These are phyloP conservation scores for Mucuna pruriens DNA, from an alignment of 306 rosid species.

Conservation along the genomic window DNA sequence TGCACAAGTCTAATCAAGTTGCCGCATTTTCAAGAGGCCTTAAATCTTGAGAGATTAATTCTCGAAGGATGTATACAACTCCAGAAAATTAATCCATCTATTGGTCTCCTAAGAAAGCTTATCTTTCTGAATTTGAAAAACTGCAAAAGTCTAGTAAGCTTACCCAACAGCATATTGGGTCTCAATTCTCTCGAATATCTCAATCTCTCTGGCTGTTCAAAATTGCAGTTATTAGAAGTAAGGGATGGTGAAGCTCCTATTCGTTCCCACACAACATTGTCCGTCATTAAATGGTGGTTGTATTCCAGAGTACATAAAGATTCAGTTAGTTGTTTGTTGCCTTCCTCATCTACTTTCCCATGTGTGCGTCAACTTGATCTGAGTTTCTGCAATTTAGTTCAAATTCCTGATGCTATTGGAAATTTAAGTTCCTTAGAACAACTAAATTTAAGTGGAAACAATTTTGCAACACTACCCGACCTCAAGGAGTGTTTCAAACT, in stretches of 20 bases:
- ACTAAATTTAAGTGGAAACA: not conserved
- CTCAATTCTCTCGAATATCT: constrained; percentile 15
- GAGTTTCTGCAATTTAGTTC: not conserved
- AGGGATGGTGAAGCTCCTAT: too few relatives aligned
- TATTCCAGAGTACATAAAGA: too few relatives aligned
- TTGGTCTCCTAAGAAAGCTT: not conserved
- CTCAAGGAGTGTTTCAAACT: not conserved
- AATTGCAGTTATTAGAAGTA: not conserved
- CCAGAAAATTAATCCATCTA: not conserved
- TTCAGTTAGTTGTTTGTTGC: not conserved
- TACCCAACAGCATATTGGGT: not conserved
- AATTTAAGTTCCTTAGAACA: not conserved
- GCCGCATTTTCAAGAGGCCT: not conserved
- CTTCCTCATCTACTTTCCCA: not conserved
- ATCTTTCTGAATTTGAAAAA: not conserved
- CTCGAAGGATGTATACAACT: not conserved
- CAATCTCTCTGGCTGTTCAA: not conserved
- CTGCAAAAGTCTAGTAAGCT: not conserved
- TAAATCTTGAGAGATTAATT: not conserved
- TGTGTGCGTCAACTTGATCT: not conserved
- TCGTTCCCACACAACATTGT: too few relatives aligned
- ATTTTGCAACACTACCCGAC: not conserved
- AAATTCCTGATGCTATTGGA: not conserved
- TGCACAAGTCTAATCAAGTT: not conserved
- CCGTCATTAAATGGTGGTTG: too few relatives aligned